A percentile compares a stretch with the other conserved stretches of the same genome.
Conservation (phyloP, 768 basidiomycete genomes). For the Collybia mongolica region DNA sequence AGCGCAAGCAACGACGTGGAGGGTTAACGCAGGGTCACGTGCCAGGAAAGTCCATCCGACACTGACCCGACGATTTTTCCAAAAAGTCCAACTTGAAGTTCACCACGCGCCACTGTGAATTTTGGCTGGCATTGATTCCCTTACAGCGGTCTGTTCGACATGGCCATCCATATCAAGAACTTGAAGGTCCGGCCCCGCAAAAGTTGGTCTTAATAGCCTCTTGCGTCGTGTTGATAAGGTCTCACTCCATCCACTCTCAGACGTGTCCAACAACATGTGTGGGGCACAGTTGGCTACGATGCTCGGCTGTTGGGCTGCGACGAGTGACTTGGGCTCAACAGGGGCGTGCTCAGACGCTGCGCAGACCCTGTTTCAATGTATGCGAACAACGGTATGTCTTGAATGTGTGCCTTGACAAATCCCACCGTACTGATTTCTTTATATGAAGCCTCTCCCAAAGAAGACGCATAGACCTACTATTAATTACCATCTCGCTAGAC, state of each 20-base stretch:
- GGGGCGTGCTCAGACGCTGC: slow-evolving; percentile 58
- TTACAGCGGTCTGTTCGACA: slow-evolving; percentile 12
- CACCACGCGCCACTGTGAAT: slow-evolving; percentile 10
- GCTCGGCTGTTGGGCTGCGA: slow-evolving; percentile 87
- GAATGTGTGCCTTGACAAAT: slow-evolving; percentile 2
- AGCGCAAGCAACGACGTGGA: slow-evolving; percentile 13
- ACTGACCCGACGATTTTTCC: neutral
- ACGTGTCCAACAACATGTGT: slow-evolving; percentile 53
- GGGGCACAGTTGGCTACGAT: slow-evolving; percentile 69
- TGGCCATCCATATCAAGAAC: slow-evolving; percentile 74
- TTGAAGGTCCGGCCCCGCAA: slow-evolving; percentile 80
- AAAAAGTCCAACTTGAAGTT: neutral
- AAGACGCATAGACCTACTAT: slow-evolving; percentile 75
- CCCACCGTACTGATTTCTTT: slow-evolving; percentile 3
- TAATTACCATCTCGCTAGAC: slow-evolving; percentile 86
- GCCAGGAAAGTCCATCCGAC: neutral
- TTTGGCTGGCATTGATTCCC: slow-evolving; percentile 4
- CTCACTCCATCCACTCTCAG: slow-evolving; percentile 29
- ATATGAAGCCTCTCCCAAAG: slow-evolving; percentile 58
- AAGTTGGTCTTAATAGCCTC: slow-evolving; percentile 39
- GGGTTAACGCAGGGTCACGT: slow-evolving; percentile 12
- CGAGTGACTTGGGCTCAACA: slow-evolving; percentile 55
- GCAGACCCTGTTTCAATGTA: slow-evolving; percentile 69
- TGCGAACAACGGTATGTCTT: slow-evolving; percentile 75
- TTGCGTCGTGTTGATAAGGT: slow-evolving; percentile 1